Evolutionary conservation across 768 basidiomycete species (phyloP).

Genomic region (Lyophyllum decastes): DNA sequence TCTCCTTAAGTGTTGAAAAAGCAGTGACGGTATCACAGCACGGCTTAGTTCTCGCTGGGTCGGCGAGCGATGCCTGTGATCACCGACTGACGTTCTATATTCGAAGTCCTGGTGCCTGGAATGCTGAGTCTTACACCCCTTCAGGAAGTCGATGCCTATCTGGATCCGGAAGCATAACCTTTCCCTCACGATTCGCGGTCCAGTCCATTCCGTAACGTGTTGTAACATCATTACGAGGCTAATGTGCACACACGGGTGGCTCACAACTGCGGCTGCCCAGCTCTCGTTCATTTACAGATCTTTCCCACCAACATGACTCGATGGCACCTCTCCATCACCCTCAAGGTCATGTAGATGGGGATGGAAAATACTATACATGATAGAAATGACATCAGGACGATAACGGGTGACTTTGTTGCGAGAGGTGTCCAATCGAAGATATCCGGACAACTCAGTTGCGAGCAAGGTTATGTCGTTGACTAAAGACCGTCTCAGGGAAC

Average conservation of each 20-base stretch:
- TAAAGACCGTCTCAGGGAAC: not conserved
- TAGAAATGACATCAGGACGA: too few relatives aligned
- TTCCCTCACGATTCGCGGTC: not conserved
- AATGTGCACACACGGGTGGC: too few relatives aligned
- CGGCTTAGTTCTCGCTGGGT: not conserved
- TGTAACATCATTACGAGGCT: not conserved
- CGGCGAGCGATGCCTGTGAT: not conserved
- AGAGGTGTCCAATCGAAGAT: too few relatives aligned
- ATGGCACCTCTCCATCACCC: not conserved
- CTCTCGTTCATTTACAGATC: not conserved
- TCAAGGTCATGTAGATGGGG: not conserved
- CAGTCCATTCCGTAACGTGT: not conserved
- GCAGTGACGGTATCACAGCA: not conserved
- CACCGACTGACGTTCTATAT: not conserved
- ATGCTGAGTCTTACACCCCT: not conserved
- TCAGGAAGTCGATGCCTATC: slow-evolving; percentile 1
- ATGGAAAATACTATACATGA: too few relatives aligned
- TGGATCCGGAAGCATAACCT: not conserved
- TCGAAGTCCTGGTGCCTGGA: not conserved
- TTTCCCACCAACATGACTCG: not conserved
- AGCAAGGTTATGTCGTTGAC: not conserved
- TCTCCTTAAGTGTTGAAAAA: not conserved
- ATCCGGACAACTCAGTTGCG: not conserved
- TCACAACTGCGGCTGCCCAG: too few relatives aligned
- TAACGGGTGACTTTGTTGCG: too few relatives aligned